Evolutionary conservation across 352 stramenopile genomes (phyloP), one percentile per base, ranked within the genome.

Genomic region (Globisporangium okanoganense): DNA sequence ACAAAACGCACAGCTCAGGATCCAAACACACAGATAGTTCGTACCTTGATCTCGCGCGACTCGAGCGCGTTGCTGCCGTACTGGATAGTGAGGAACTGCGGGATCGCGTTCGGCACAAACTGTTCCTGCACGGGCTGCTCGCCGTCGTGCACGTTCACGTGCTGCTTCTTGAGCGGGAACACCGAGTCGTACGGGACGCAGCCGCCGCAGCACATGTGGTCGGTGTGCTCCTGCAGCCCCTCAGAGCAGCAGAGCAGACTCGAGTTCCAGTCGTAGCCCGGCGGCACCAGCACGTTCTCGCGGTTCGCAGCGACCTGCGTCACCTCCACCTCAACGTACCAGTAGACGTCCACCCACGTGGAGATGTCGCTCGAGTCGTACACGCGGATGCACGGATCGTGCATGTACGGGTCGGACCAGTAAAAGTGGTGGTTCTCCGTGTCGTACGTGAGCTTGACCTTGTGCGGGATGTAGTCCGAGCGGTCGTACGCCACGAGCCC

Each of bases 291-390:
- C 27, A 92, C 64, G 56, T 77, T 73, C 35, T 75, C 59, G 24
- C 67, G 71, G 54, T 83, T 66, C 14, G 67, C 66, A 8, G 65
- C 66, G 41, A 90, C 78, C 35, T 81, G 44, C 33, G 69, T 64
- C 12, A 70, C 61, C 35, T 75, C 72, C 24, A 89, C 43, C 66
- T 92, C 78, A 7, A 88, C 71, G 65, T 92, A 90, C 82, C 82
- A 92, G 67, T 92, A 92, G 53, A 92, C 85, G 58, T 92, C 82
- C 58, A 92, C 80, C 79, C 82, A 92, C 45, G 75, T 88, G 33
- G 71, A 75, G 1, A 75, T 44, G 54, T 92, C 82, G 29, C 56
- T 61, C 14, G 71, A 54, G 56, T 92, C 82, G 58, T 92, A 90
- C 58, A 92, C 77, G 33, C 82, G 79, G 44, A 92, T 85, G 54